A percentile compares a stretch with the other conserved stretches of the same genome.
phyloP scores from a whole-genome alignment of 2,329 filamentous ascomycete species.

The Sphaceloma murrayae region DNA sequence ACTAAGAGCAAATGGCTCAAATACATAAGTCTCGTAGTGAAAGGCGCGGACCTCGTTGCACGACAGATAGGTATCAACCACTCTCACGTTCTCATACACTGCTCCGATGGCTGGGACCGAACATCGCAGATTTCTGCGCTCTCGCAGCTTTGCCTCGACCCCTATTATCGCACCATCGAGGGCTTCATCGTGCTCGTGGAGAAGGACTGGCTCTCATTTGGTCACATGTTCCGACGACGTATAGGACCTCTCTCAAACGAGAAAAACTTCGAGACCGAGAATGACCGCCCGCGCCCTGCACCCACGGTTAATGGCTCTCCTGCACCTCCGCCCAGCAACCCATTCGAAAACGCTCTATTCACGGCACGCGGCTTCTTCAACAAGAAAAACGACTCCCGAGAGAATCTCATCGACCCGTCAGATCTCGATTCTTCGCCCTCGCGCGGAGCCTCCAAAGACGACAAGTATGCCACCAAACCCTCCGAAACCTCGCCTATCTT shows the following conservation, averaged over 20 bases:
- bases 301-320: constrained; percentile 42
- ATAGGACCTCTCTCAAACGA: constrained; percentile 80
- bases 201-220: constrained; percentile 96
- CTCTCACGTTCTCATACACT: constrained; percentile 92
- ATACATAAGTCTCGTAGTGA: constrained; percentile 74
- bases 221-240: constrained; percentile 94
- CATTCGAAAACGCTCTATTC: constrained; percentile 75
- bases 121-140: constrained; percentile 90
- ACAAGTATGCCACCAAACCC: constrained; percentile 64
- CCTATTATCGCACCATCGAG: constrained; percentile 86
- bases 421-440: constrained; percentile 28
- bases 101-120: constrained; percentile 96
- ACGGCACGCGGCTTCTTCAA: constrained; percentile 80
- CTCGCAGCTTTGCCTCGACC: constrained; percentile 86
- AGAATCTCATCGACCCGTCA: constrained; percentile 35
- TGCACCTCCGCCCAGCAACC: constrained; percentile 43
- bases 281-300: constrained; percentile 49
- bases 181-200: constrained; percentile 92
- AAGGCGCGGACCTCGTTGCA: constrained; percentile 75
- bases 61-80: constrained; percentile 83
- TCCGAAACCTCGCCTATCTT: constrained; percentile 94
- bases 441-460: constrained; percentile 37
- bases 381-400: constrained; percentile 59
- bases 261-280: constrained; percentile 87
- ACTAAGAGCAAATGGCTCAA: constrained; percentile 82